These are phyloP conservation scores for Acephala macrosclerotiorum DNA, from an alignment of 2,329 filamentous ascomycete species.

Conservation along the genomic window DNA sequence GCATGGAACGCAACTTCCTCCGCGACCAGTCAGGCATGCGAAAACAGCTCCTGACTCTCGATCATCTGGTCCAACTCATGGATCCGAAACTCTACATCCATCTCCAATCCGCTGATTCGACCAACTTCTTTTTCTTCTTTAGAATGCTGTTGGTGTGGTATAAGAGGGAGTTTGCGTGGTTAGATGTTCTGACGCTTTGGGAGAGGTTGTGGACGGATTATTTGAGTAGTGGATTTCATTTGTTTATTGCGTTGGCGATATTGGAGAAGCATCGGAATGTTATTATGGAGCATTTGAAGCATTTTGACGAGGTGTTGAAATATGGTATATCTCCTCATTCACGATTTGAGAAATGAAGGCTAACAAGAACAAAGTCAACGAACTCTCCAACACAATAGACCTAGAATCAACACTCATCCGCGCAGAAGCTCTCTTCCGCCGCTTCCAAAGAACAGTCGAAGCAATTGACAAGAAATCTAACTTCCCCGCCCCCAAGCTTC, in stretches of 20 bases:
- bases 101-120: slow-evolving; percentile 88
- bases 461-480: slow-evolving; percentile 91
- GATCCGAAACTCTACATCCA: slow-evolving; percentile 94
- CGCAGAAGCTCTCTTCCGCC: slow-evolving; percentile 86
- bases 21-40: slow-evolving; percentile 97
- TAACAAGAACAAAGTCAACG: slow-evolving; percentile 72
- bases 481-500: slow-evolving; percentile 68
- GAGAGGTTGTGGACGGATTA: slow-evolving; percentile 95
- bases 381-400: slow-evolving; percentile 92
- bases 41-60: slow-evolving; percentile 85
- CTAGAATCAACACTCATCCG: slow-evolving; percentile 84
- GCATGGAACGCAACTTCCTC: slow-evolving; percentile 97
- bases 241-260: slow-evolving; percentile 93
- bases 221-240: slow-evolving; percentile 85
- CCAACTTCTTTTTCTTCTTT: slow-evolving; percentile 99
- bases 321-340: slow-evolving; percentile 69
- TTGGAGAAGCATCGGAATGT: slow-evolving; percentile 95
- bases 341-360: neutral
- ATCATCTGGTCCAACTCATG: slow-evolving; percentile 96
- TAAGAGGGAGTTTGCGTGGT: slow-evolving; percentile 94
- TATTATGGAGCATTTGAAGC: slow-evolving; percentile 91
- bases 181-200: slow-evolving; percentile 87
- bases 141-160: slow-evolving; percentile 99
- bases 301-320: slow-evolving; percentile 97
- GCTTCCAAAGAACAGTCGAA: slow-evolving; percentile 88